Base-by-base conservation (phyloP, 1,139 yeast species). In the Schizosaccharomyces versatilis region DNA sequence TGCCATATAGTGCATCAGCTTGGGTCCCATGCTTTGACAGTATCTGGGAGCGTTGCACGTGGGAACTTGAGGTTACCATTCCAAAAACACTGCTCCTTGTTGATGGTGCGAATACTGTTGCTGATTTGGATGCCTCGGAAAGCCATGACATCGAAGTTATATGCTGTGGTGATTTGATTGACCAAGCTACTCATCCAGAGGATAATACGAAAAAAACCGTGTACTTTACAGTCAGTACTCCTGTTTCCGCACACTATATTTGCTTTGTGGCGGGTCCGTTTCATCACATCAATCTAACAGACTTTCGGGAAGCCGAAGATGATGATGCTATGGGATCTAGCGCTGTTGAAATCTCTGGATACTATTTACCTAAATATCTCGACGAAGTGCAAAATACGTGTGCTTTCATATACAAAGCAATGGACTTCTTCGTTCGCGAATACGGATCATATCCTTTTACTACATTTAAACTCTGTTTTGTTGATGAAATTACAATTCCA, bases 11-110 rank as follows among this genome's bases (percentile, higher is more conserved):
- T 12, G 84, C 97, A 0, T 84, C 95, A 1, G 81, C 86, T 19
- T 93, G 99, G 98, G 83, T 90, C 52, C 99, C 99, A 0, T 93
- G 98, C 64, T 74, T 90, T 5, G 97, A 93, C 61, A 84, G 83
- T 53, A 66, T 86, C 41, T 82, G 90, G 78, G 96, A 86, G 62
- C 77, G 86, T 58, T 81, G 84, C 52, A 83, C 96, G 0, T 93
- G 98, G 98, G 86, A 88, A 58, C 67, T 93, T 14, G 94, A 85
- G 62, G 72, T 93, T 14, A 78, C 80, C 58, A 78, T 85, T 1
- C 95, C 96, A 0, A 75, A 86, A 61, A 81, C 93, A 0, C 73
- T 88, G 0, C 78, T 78, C 51, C 88, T 84, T n/a, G 24, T 12
- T 36, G 14, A 44, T 17, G 48, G 36, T 36, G 55, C 19, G 39